Base-by-base conservation (phyloP, 495 filamentous ascomycete species). In the Parathielavia appendiculata region DNA sequence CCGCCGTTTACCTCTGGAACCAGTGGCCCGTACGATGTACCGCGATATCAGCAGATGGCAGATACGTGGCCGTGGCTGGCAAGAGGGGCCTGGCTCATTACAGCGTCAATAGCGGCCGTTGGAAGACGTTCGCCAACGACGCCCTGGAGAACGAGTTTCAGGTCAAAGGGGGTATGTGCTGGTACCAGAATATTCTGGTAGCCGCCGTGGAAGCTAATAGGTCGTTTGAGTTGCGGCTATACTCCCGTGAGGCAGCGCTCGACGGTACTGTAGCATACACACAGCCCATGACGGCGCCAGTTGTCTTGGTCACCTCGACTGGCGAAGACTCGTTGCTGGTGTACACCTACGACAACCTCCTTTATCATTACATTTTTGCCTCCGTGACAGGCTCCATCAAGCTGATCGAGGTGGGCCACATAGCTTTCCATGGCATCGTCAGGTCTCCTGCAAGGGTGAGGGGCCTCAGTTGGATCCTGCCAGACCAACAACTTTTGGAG, bases 1-100 rank as follows among this genome's bases (percentile, higher is more conserved):
- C 95, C 0, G 78, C 86, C 0, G 79, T 79, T 50, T 99, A 97
- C 69, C 79, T 97, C 17, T 79, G 87, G 32, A 85, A 89, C 51
- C 92, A 99, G 64, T 95, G 91, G 89, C 95, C 95, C 0, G 91
- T 99, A 54, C 83, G 86, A 58, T 87, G 83, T 58, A 87, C 85
- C 20, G 89, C 90, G 17, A 86, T 95, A 44, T 97, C 93, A 5
- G 78, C 86, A 22, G 95, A 99, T 68, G 92, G 93, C 11, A 80
- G 92, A 71, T 99, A 97, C 75, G 84, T 97, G 44, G 92, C 93
- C 4, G 86, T 99, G 34, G 93, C 95, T 8, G 95, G 95, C n/a
- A 79, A 85, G 61, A 82, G 92, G 52, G 95, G 95, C 1, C 74
- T 99, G 36, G 95, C 92, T 17, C 95, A 99, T 69, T 99, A 97